phyloP scores from a whole-genome alignment of 257 asterid species.

The Paulownia fortunei region DNA sequence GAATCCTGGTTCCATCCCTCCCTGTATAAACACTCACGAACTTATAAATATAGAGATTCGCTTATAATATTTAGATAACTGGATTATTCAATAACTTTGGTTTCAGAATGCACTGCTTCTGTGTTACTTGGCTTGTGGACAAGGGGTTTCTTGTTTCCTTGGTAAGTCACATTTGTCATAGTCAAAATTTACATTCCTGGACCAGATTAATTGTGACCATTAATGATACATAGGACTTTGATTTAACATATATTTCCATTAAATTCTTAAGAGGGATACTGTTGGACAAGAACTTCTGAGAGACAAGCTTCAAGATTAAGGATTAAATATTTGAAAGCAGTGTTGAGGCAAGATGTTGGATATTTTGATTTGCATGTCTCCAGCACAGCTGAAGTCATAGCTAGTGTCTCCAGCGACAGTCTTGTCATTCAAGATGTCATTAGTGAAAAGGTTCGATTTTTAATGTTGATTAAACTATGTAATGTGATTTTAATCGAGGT shows the following conservation, averaged over 20 bases:
- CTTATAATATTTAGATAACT: too few species aligned
- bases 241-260: too few species aligned
- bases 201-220: too few species aligned
- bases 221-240: too few species aligned
- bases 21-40: too few species aligned
- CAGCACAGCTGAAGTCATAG: conserved; percentile 69
- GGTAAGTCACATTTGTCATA: too few species aligned
- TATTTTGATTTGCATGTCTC: conserved; percentile 72
- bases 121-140: conserved; percentile 63
- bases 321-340: conserved; percentile 64
- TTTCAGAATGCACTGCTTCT: conserved; percentile 64
- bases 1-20: too few species aligned
- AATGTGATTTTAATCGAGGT: too few species aligned
- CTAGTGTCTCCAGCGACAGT: conserved; percentile 67
- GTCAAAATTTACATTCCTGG: too few species aligned
- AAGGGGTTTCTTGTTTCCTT: conserved; percentile 65
- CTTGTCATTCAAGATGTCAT: conserved; percentile 70
- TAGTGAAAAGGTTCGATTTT: conserved; percentile 73
- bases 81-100: too few species aligned
- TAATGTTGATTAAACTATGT: too few species aligned
- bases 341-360: conserved; percentile 78
- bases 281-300: conserved; percentile 83
- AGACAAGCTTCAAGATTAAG: conserved; percentile 74
- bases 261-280: conserved; percentile 76
- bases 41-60: too few species aligned